These are phyloP conservation scores for Mortierella claussenii DNA, from an alignment of 192 early-diverging fungal genomes.

Conservation along the genomic window DNA sequence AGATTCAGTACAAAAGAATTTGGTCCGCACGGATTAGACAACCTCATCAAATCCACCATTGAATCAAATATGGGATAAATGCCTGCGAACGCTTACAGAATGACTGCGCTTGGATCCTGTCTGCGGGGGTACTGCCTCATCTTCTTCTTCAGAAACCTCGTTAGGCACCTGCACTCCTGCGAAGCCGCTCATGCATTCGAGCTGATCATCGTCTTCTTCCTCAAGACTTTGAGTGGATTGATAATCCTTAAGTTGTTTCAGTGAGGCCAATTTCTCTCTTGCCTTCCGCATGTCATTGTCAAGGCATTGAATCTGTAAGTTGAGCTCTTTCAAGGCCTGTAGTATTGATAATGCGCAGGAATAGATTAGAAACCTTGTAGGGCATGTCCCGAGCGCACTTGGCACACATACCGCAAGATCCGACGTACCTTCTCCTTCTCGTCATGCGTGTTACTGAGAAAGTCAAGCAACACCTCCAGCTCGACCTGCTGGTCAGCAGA, in stretches of 20 bases:
- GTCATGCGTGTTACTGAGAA: slow-evolving; percentile 68
- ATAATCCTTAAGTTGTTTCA: slow-evolving; percentile 32
- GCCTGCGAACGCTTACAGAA: slow-evolving; percentile 32
- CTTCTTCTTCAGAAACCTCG: slow-evolving; percentile 50
- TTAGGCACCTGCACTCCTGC: slow-evolving; percentile 45
- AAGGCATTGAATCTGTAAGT: slow-evolving; percentile 55
- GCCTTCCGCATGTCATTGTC: slow-evolving; percentile 56
- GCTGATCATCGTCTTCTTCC: slow-evolving; percentile 41
- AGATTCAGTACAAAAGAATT: neutral
- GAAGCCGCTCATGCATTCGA: slow-evolving; percentile 13
- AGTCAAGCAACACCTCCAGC: slow-evolving; percentile 69
- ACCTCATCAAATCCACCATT: neutral
- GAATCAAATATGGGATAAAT: no score
- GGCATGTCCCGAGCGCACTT: no score
- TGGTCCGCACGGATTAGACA: neutral
- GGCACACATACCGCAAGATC: no score
- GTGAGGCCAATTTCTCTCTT: slow-evolving; percentile 44
- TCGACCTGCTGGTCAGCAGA: slow-evolving; percentile 66
- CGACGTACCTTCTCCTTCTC: slow-evolving; percentile 63
- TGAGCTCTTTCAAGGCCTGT: slow-evolving; percentile 55
- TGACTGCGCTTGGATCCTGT: slow-evolving; percentile 39
- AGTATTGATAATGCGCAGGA: neutral
- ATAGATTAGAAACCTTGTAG: no score
- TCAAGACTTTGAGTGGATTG: slow-evolving; percentile 26
- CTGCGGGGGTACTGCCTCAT: slow-evolving; percentile 47